Evolutionary conservation across 331 rosid genomes (phyloP).

Genomic region (Quercus tomentella): DNA sequence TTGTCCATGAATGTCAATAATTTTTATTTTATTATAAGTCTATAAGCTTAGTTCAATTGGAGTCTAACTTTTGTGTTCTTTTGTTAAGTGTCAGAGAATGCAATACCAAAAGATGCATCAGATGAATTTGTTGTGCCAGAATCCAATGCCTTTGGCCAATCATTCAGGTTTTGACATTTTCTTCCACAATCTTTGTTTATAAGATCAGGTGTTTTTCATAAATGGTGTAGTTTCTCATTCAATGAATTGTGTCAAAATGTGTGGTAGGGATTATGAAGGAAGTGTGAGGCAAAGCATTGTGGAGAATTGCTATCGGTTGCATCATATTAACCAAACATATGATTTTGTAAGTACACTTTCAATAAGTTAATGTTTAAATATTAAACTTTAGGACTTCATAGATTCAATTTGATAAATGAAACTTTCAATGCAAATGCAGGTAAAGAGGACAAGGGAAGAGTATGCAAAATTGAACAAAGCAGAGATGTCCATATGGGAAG

Average conservation of each 20-base stretch:
- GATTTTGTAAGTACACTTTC: not conserved
- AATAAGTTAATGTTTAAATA: not conserved
- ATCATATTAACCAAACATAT: constrained; percentile 11
- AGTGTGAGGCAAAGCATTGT: not conserved
- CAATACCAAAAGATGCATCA: not conserved
- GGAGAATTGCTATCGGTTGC: constrained; percentile 1
- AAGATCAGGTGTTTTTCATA: not conserved
- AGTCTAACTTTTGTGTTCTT: too few species aligned
- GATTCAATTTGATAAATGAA: too few species aligned
- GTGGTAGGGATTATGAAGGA: constrained; percentile 4
- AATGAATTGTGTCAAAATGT: not conserved
- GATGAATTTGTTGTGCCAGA: not conserved
- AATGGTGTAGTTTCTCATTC: not conserved
- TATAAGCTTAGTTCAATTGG: too few species aligned
- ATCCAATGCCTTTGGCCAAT: constrained; percentile 6
- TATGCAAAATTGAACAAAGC: constrained; percentile 38
- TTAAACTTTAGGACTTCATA: not conserved
- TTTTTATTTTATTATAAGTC: too few species aligned
- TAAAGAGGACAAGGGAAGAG: constrained; percentile 33
- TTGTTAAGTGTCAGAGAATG: not conserved
- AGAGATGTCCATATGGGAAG: constrained; percentile 53
- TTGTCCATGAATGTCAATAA: not conserved
- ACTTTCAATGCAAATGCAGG: constrained; percentile 9
- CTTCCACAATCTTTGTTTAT: too few species aligned
- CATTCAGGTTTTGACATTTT: constrained; percentile 1